Evolutionary conservation across 208 protist genomes (phyloP).

Genomic region (Jaenimonas drosophilae): DNA sequence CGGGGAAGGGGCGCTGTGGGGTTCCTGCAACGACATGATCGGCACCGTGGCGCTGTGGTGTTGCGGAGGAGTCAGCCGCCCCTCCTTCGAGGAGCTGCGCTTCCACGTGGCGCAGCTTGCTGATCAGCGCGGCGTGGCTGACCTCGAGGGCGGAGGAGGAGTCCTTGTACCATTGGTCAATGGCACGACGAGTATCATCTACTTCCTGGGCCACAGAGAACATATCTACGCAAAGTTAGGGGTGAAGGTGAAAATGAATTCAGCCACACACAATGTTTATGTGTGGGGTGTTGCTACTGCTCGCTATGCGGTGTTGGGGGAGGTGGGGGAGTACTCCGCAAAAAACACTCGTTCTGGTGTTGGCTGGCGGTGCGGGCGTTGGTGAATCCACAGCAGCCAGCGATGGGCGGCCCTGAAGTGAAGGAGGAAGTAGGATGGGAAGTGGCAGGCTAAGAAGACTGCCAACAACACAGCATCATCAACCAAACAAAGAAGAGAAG

Average conservation of each 20-base stretch:
- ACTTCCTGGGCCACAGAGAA: constrained; percentile 61
- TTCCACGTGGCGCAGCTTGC: constrained; percentile 45
- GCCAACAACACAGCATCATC: constrained; percentile 1
- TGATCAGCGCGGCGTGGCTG: constrained; percentile 24
- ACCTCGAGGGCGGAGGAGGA: constrained; percentile 23
- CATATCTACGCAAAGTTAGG: no score
- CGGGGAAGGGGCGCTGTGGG: neutral
- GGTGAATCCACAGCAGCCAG: neutral
- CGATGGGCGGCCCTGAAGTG: neutral
- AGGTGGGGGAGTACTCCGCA: no score
- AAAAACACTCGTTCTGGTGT: no score
- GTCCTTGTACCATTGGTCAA: constrained; percentile 53
- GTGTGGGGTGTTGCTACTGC: no score
- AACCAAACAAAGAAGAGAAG: constrained; percentile 3
- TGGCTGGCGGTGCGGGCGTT: neutral
- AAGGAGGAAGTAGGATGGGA: neutral
- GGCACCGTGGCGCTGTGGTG: neutral
- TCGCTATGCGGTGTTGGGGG: no score
- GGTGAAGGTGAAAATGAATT: no score
- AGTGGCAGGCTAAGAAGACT: constrained; percentile 2
- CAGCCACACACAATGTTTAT: no score
- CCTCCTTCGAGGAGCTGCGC: constrained; percentile 17
- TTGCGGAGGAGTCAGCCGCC: neutral
- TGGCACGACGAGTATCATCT: constrained; percentile 44
- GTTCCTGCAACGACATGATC: no score